Evolutionary conservation across 768 basidiomycete genomes (phyloP), one percentile per base, ranked within the genome.

Genomic region (Dioszegia hungarica): DNA sequence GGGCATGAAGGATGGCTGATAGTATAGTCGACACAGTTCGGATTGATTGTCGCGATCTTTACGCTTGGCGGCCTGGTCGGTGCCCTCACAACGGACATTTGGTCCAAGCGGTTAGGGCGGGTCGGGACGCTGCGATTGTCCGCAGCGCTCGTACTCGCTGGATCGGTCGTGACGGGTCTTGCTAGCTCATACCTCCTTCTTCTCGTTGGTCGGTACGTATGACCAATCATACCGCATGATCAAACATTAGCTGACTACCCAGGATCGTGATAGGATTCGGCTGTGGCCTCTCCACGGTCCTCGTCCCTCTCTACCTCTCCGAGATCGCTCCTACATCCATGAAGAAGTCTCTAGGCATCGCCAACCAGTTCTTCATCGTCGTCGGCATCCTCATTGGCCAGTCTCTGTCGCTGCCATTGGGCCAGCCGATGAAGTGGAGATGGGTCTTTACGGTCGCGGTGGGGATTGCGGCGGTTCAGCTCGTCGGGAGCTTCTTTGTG

Each of bases 1-100:
- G 1, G 6, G 20, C 15, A 8, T 19, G 2, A 9, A 43, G 17
- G n/a, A 9, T 12, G 10, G 34, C 55, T 61, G 31, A 57, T 34
- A 2, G 19, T 14, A 4, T 36, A 69, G 67, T 44, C 64, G 10
- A 47, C 85, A 40, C 81, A 81, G 0, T 97, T 93, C 77, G 90
- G 90, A 12, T 72, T 86, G 33, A 83, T 95, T 28, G 94, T 91
- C 0, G 80, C 90, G 20, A 77, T 89, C 25, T 95, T 90, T 78
- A 91, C 90, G 1, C 74, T 90, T 15, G 93, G 93, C 20, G 93
- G 93, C 39, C 81, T 97, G n/a, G 57, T 84, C n/a, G 90, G 90
- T 15, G 63, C 66, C 3, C 33, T 73, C 5, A 45, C 41, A 5
- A 52, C 71, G 11, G 62, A 58, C 22, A 19, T 20, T 14, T 38